Evolutionary conservation across 1,139 yeast genomes (phyloP), one percentile per base, ranked within the genome.

Genomic region (Debaryomyces sp.): DNA sequence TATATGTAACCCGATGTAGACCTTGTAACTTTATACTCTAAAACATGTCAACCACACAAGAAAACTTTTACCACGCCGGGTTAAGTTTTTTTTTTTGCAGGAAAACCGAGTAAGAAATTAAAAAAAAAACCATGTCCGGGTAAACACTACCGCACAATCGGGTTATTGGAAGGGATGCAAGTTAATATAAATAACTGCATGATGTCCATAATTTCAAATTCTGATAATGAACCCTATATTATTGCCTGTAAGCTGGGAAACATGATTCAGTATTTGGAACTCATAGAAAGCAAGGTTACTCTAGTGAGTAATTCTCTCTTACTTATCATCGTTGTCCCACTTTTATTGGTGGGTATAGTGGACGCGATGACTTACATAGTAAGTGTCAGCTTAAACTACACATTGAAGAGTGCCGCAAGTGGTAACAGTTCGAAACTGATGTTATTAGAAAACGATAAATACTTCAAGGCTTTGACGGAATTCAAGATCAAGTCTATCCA

Each of bases 301-400:
- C 17, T 34, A 10, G 35, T 47, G n/a, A 45, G 49, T 23, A 38
- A 44, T 36, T 23, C 36, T n/a, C 39, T 47, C 13, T 37, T 50
- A 12, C 27, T 47, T n/a, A 23, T 47, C 24, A 45, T 50, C 13
- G 39, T 43, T 27, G 33, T 37, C 13, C 52, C 50, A 29, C 38
- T 50, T n/a, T 15, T 43, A 10, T 17, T 50, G 5, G 27, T 47
- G 40, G 47, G 49, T 21, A 22, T 45, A 22, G 4, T 44, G 23
- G 52, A 50, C 18, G 45, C 47, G 13, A 38, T 47, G 24, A 33
- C 47, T 13, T 50, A 50, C 41, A 13, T 43, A 22, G 34, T 35
- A 3, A 41, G 44, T 12, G 35, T 34, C 7, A n/a, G 32, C 17
- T 17, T 43, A 10, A 33, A 41, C 18, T 27, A 40, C 36, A n/a